Evolutionary conservation across 75 land plant genomes (phyloP).

Genomic region (Cupressus sempervirens): DNA sequence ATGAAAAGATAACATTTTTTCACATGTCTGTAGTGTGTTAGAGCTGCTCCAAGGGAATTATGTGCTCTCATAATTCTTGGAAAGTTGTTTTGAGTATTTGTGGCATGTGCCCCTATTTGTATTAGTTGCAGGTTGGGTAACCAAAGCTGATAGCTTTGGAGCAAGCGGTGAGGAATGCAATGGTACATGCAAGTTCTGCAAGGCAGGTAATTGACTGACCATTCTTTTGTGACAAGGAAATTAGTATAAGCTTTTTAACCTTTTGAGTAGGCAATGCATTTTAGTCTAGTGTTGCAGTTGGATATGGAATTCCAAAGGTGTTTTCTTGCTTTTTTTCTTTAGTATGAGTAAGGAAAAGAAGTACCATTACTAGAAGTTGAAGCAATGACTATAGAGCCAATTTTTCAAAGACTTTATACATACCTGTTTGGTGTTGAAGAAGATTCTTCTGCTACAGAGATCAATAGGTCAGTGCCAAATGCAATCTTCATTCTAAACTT

Average conservation of each 20-base stretch:
- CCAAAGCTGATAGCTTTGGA: slow-evolving; percentile 78
- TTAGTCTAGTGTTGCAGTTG: not conserved
- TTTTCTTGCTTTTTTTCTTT: slow-evolving; percentile 3
- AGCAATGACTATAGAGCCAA: slow-evolving; percentile 75
- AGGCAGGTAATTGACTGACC: slow-evolving; percentile 60
- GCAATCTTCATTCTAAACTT: slow-evolving; percentile 89
- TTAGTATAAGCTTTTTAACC: slow-evolving; percentile 5
- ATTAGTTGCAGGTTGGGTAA: slow-evolving; percentile 67
- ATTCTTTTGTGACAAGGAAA: not conserved
- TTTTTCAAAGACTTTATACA: slow-evolving; percentile 71
- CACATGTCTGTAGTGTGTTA: not conserved
- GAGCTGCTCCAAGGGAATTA: not conserved
- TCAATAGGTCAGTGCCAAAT: slow-evolving; percentile 62
- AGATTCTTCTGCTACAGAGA: slow-evolving; percentile 39
- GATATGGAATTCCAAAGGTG: not conserved
- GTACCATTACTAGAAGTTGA: slow-evolving; percentile 89
- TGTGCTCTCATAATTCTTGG: not conserved
- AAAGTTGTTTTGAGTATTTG: not conserved
- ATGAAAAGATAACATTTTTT: not conserved
- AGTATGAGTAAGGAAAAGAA: slow-evolving; percentile 86
- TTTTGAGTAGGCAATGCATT: not conserved
- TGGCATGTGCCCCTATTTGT: not conserved
- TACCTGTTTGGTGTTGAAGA: slow-evolving; percentile 73
- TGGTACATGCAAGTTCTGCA: slow-evolving; percentile 73
- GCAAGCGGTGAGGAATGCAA: slow-evolving; percentile 60